Base-by-base conservation (phyloP, 805 yeast genomes). In the Trichomonascus vanleenenianus region DNA sequence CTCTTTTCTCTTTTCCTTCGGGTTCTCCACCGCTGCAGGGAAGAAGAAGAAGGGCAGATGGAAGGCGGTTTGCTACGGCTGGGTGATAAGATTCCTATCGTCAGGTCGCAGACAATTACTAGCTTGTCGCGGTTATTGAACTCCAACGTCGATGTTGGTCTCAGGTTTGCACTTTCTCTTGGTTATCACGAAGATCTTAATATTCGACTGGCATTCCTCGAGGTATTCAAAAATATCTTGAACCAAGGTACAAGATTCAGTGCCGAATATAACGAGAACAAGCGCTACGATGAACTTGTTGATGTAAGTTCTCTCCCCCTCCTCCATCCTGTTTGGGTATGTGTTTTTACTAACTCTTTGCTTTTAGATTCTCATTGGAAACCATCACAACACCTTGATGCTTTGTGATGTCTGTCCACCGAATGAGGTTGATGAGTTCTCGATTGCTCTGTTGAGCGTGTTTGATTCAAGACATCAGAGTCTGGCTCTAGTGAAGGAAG, bases 101-200 rank as follows among this genome's bases (percentile, higher is more conserved):
- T 86, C 27, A 73, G 79, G 15, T 85, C 81, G 15, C 78, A 80
- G 60, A 77, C 81, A 9, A 76, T 85, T 44, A 65, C 69, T 18
- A 78, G 85, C 16, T 67, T 86, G 42, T 78, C 88, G 2, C 83
- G 83, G 52, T 61, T 87, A 43, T 68, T 87, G 39, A 79, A 76
- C 53, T 73, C 85, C 3, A 87, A 87, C 55, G 78, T 82, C 5
- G 87, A 82, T 45, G 79, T 84, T 19, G 95, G 95, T 6, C 66
- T 87, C 55, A 78, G 78, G 43, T 78, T 76, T 60, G 87, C 89
- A 2, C 61, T 86, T 12, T 88, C 93, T 0, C 72, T 86, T 59
- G 93, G 94, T 0, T 85, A 79, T 55, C 85, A 85, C 55, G 73
- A 74, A 18, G 83, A 83, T 58, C 62, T 66, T 11, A 73, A 78